Evolutionary conservation across 306 rosid species (phyloP).

Genomic region (Ormosia semicastrata): DNA sequence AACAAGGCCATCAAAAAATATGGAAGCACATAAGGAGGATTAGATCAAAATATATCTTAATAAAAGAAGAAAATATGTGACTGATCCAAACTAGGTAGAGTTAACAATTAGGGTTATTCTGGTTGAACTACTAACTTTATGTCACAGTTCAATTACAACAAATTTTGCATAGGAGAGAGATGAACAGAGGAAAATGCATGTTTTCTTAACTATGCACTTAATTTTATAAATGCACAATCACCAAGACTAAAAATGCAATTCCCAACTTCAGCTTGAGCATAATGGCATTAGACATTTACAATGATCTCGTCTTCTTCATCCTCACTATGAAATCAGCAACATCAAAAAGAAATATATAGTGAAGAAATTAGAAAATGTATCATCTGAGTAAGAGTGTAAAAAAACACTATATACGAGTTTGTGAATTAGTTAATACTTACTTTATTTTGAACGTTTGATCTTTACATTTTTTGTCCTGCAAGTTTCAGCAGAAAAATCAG

Average conservation of each 20-base stretch:
- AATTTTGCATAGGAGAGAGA: neutral
- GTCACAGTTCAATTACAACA: slow-evolving; percentile 1
- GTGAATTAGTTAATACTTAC: slow-evolving; percentile 48
- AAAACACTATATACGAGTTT: neutral
- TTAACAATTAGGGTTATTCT: neutral
- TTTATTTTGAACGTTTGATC: slow-evolving; percentile 37
- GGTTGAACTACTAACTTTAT: neutral
- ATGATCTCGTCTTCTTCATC: slow-evolving; percentile 76
- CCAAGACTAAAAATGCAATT: slow-evolving; percentile 65
- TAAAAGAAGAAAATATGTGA: neutral
- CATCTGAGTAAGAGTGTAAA: neutral
- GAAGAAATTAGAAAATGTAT: slow-evolving; percentile 20
- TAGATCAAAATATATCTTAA: neutral
- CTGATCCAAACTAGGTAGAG: neutral
- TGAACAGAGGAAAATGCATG: slow-evolving; percentile 1
- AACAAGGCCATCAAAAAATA: neutral
- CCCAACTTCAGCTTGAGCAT: slow-evolving; percentile 62
- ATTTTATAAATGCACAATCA: slow-evolving; percentile 80
- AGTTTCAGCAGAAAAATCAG: slow-evolving; percentile 33
- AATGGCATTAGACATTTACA: slow-evolving; percentile 75
- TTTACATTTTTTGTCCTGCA: slow-evolving; percentile 60
- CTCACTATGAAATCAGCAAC: slow-evolving; percentile 48
- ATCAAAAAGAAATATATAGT: neutral
- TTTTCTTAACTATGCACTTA: slow-evolving; percentile 32
- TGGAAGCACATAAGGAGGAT: neutral